A percentile compares a stretch with the other conserved stretches of the same genome.
Conservation (phyloP, 768 basidiomycete species). For the Russula griseocarnosa region DNA sequence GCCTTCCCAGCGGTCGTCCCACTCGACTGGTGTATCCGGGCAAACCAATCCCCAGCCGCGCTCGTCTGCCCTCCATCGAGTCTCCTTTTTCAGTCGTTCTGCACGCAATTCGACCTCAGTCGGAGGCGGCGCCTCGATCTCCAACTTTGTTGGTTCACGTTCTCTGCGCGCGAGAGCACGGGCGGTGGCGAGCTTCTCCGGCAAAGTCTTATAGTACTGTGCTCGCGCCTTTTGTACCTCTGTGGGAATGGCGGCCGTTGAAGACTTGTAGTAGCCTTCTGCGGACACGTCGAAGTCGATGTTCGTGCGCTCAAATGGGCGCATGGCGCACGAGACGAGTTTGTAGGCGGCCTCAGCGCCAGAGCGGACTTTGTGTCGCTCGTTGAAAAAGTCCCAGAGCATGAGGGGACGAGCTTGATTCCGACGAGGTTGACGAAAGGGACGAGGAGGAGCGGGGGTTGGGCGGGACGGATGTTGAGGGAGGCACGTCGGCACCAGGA, state of each 20-base stretch:
- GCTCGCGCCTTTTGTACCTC: constrained; percentile 66
- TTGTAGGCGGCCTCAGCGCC: constrained; percentile 81
- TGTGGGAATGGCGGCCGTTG: constrained; percentile 47
- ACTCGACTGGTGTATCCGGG: constrained; percentile 57
- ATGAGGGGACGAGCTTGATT: constrained; percentile 76
- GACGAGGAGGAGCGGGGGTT: constrained; percentile 77
- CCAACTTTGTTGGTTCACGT: constrained; percentile 84
- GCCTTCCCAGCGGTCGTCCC: constrained; percentile 70
- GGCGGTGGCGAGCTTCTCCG: constrained; percentile 61
- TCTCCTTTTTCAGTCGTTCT: constrained; percentile 86
- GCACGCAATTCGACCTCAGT: constrained; percentile 86
- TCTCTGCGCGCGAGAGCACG: constrained; percentile 70
- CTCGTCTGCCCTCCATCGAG: constrained; percentile 76
- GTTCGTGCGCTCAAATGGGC: constrained; percentile 57
- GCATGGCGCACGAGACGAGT: constrained; percentile 58
- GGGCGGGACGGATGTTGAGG: constrained; percentile 58
- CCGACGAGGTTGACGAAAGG: constrained; percentile 75
- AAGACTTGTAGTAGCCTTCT: constrained; percentile 68
- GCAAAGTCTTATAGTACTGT: constrained; percentile 71
- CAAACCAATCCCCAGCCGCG: constrained; percentile 76
- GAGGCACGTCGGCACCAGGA: constrained; percentile 40
- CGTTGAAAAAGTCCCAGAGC: constrained; percentile 92
- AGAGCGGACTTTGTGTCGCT: constrained; percentile 68
- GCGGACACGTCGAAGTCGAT: constrained; percentile 67
- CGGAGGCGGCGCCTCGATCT: constrained; percentile 68